phyloP scores from a whole-genome alignment of 192 early-diverging fungal species.

The Radiomyces spectabilis region DNA sequence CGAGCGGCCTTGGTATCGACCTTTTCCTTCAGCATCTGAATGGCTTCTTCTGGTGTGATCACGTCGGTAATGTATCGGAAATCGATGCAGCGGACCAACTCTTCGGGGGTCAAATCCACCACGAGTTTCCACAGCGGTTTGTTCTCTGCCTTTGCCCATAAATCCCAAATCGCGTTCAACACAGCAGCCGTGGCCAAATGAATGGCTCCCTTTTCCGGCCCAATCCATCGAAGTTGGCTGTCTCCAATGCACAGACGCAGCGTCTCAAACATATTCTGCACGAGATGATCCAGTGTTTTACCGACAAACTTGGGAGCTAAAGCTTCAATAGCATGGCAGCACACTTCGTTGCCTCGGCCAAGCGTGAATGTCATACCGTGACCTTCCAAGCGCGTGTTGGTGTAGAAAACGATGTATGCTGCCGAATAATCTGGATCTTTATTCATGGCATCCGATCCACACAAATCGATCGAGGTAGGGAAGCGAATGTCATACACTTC shows the following conservation, averaged over 20 bases:
- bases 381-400: slow-evolving; percentile 17
- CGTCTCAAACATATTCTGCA: slow-evolving; percentile 23
- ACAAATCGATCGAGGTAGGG: slow-evolving; percentile 28
- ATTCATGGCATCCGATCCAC: slow-evolving; percentile 38
- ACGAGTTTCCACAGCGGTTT: slow-evolving; percentile 40
- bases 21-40: slow-evolving; percentile 30
- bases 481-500: slow-evolving; percentile 31
- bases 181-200: slow-evolving; percentile 35
- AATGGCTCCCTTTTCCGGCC: slow-evolving; percentile 35
- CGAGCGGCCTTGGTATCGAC: slow-evolving; percentile 28
- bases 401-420: slow-evolving; percentile 32
- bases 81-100: slow-evolving; percentile 32
- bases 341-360: slow-evolving; percentile 31
- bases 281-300: slow-evolving; percentile 14
- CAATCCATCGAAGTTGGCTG: slow-evolving; percentile 33
- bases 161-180: slow-evolving; percentile 38
- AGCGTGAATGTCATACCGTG: slow-evolving; percentile 32
- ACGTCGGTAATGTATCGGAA: slow-evolving; percentile 39
- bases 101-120: slow-evolving; percentile 32
- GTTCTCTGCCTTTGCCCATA: slow-evolving; percentile 32
- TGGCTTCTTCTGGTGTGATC: slow-evolving; percentile 31
- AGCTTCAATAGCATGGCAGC: slow-evolving; percentile 24
- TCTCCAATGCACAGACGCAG: slow-evolving; percentile 28
- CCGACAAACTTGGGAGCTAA: slow-evolving; percentile 26
- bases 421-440: slow-evolving; percentile 36